Evolutionary conservation across 2,329 filamentous ascomycete genomes (phyloP).

Genomic region (Aspergillus hiratsukae): DNA sequence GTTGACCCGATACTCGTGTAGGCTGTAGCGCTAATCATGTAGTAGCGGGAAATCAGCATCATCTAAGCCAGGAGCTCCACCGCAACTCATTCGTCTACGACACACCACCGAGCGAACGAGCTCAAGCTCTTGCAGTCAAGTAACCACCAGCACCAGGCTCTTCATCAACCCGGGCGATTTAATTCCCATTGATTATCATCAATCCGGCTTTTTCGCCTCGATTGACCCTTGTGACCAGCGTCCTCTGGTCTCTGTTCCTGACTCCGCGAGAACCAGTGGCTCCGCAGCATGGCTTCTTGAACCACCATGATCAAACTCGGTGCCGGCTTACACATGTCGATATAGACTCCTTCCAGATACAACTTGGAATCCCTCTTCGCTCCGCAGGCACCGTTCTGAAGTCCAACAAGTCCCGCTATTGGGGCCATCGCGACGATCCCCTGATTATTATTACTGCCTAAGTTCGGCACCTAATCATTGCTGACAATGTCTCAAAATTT

Average conservation of each 20-base stretch:
- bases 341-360: conserved; percentile 12
- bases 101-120: background rate
- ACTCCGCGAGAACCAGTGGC: conserved; percentile 11
- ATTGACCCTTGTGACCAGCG: background rate
- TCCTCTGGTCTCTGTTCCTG: conserved; percentile 1
- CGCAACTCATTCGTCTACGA: background rate
- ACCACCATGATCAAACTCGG: conserved; percentile 21
- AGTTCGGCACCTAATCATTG: conserved; percentile 6
- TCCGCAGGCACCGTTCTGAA: background rate
- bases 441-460: conserved; percentile 10
- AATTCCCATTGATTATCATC: background rate
- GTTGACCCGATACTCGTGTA: background rate
- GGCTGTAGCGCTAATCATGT: background rate
- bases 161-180: background rate
- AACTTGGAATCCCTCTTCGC: background rate
- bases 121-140: background rate
- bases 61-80: background rate
- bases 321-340: conserved; percentile 21
- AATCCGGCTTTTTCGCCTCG: background rate
- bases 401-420: background rate
- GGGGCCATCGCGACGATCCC: conserved; percentile 7
- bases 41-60: background rate
- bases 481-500: conserved; percentile 58
- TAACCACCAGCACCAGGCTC: background rate
- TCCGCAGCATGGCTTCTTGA: conserved; percentile 29